Conservation (phyloP, 208 protist genomes). For the Acanthamoeba healyi region DNA sequence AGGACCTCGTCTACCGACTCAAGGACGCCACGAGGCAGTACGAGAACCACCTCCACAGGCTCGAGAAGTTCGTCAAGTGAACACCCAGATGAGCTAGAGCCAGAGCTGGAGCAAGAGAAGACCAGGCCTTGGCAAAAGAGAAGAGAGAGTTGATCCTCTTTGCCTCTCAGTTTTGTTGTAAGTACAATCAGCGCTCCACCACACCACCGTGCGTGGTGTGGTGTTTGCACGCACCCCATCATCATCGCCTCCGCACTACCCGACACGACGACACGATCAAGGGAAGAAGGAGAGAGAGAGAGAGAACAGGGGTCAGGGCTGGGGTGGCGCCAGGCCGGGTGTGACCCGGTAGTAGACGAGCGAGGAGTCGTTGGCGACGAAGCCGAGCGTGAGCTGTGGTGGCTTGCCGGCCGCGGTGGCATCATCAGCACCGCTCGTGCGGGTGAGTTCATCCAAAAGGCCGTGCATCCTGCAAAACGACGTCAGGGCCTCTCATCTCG, state of each 20-base stretch:
- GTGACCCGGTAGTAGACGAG: slow-evolving; percentile 55
- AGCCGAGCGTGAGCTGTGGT: slow-evolving; percentile 50
- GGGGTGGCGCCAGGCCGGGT: not conserved
- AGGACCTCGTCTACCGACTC: slow-evolving; percentile 74
- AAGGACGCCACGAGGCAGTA: slow-evolving; percentile 67
- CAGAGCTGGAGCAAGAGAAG: not conserved
- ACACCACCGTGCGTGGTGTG: too few relatives aligned
- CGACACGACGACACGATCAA: not conserved
- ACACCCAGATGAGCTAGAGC: not conserved
- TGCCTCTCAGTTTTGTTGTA: slow-evolving; percentile 16
- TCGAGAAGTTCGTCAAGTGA: slow-evolving; percentile 67
- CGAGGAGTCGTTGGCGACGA: slow-evolving; percentile 39
- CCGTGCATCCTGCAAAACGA: not conserved
- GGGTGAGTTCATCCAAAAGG: not conserved
- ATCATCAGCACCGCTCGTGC: not conserved
- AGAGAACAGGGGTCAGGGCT: not conserved
- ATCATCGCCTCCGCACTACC: too few relatives aligned
- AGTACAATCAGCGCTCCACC: slow-evolving; percentile 19
- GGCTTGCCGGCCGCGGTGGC: not conserved
- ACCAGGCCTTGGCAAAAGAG: not conserved
- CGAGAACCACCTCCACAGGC: slow-evolving; percentile 68
- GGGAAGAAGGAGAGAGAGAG: not conserved
- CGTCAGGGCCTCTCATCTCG: not conserved
- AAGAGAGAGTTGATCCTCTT: not conserved
- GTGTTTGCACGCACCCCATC: too few relatives aligned